A percentile compares a stretch with the other conserved stretches of the same genome.
Conservation (phyloP, 352 stramenopile species). For the Phytophthora sojae region DNA sequence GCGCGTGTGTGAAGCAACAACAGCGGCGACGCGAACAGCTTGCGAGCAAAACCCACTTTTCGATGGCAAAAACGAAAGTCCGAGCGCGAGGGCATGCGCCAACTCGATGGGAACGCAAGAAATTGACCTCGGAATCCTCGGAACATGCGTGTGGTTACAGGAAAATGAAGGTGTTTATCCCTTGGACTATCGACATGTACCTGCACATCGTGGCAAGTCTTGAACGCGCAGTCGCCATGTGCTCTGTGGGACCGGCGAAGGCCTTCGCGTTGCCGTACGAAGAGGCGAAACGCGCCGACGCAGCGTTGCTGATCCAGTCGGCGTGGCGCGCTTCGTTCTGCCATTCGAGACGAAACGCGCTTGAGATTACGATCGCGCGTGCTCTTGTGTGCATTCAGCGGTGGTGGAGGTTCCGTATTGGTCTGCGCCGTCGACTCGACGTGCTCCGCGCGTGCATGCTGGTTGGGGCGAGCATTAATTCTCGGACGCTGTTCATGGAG, state of each 20-base stretch:
- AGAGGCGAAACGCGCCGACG: slow-evolving; percentile 52
- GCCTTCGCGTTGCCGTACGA: slow-evolving; percentile 69
- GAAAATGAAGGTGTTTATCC: slow-evolving; percentile 72
- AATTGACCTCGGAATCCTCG: not conserved
- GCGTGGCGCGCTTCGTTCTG: slow-evolving; percentile 53
- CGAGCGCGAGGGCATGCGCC: slow-evolving; percentile 58
- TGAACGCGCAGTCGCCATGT: slow-evolving; percentile 39
- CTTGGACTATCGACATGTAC: slow-evolving; percentile 85
- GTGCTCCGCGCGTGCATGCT: slow-evolving; percentile 61
- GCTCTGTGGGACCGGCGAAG: slow-evolving; percentile 37
- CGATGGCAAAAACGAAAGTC: slow-evolving; percentile 44
- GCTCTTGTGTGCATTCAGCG: slow-evolving; percentile 70
- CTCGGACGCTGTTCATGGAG: slow-evolving; percentile 76
- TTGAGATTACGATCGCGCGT: slow-evolving; percentile 62
- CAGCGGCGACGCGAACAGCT: slow-evolving; percentile 17
- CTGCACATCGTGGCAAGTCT: slow-evolving; percentile 61
- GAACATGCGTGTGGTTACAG: slow-evolving; percentile 35
- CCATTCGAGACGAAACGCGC: slow-evolving; percentile 49
- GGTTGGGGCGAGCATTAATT: slow-evolving; percentile 63
- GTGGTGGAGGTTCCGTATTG: slow-evolving; percentile 70
- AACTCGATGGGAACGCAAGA: slow-evolving; percentile 46
- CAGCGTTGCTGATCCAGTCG: slow-evolving; percentile 60
- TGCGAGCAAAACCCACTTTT: slow-evolving; percentile 31
- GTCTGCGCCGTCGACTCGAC: slow-evolving; percentile 54
- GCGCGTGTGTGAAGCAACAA: slow-evolving; percentile 61